Base-by-base conservation (phyloP, 305 asterid genomes). In the Rubia balearica region DNA sequence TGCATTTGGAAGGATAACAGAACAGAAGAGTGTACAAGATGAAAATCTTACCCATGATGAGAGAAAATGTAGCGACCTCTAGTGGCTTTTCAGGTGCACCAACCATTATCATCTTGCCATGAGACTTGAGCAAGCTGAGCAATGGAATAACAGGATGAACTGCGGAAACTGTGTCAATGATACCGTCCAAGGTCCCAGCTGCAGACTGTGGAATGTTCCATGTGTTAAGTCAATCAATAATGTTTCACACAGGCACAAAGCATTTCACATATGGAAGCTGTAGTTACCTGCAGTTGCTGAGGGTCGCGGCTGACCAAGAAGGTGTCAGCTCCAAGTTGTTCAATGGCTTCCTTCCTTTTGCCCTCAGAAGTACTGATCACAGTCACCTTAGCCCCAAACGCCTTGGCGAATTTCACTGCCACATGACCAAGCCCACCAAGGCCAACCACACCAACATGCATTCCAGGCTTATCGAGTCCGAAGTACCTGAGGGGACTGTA, bases 391-490 rank as follows among this genome's bases (percentile, higher is more conserved):
- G 77, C 69, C 0, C 95, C 95, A 16, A 88, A 80, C 0, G 95
- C 91, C 82, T 86, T 86, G 2, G 89, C 95, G 59, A 88, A 88
- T 49, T 86, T 88, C 7, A 88, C 88, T 0, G 87, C 81, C 6
- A 88, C 68, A 61, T 88, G 95, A 7, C 91, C 91, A 13, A 88
- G 85, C 7, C 95, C 91, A 13, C 95, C 95, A 21, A 88, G 88
- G 1, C 95, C 95, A 1, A 86, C 90, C 0, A 88, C 76, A 3
- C 95, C 91, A 16, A 88, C 74, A 1, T 73, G 74, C 11, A 57
- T 41, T 12, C 95, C 91, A 0, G 95, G 91, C 71, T 85, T 80
- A 69, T 86, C 89, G 5, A 88, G 90, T 11, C 86, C 90, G 12
- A 57, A 86, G 66, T 81, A 77, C 69, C 67, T 85, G 73, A 88